Evolutionary conservation across 192 early-diverging fungal genomes (phyloP), one percentile per base, ranked within the genome.

Genomic region (Coemansia sp.): DNA sequence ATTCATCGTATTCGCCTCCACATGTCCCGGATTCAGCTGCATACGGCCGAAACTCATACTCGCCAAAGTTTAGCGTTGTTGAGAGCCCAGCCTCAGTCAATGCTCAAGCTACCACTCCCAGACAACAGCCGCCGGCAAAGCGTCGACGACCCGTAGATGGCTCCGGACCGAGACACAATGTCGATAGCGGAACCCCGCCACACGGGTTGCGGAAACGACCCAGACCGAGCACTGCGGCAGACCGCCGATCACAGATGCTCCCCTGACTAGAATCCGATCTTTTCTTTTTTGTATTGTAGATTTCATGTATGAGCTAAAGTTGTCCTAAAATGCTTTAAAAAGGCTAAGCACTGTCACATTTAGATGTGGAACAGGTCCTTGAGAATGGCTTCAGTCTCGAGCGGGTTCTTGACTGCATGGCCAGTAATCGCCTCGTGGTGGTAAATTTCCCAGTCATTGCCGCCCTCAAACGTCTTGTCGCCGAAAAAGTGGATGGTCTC

Each of bases 381-480:
- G 64, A 98, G 72, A 50, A 90, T 87, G 25, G 81, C 84, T 66
- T 89, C 83, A 32, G 96, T 98, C 72, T 95, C 94, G 25, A 84
- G 83, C 29, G 94, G 94, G 66, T 80, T 85, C 47, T 82, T 90
- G 64, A 99, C 94, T 24, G 87, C 50, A 73, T 99, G 97, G 38
- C 97, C 97, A 24, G 75, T 89, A 54, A 95, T 86, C 17, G 65
- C 59, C 21, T 87, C 84, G 77, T 98, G 89, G 48, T 54, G 76
- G 75, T 91, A 99, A 74, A 99, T 96, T 82, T 99, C 97, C 74
- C 91, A 95, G 84, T 99, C 97, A 75, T 99, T 99, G 60, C 97
- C 97, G 41, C 97, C 97, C 87, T 76, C 73, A 73, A 93, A 92
- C 45, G 95, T 92, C 87, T 99, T 99, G 83, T 99, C 97, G 57